These are phyloP conservation scores for Xylaria hypoxylon DNA, from an alignment of 2,329 filamentous ascomycete genomes.

Conservation along the genomic window DNA sequence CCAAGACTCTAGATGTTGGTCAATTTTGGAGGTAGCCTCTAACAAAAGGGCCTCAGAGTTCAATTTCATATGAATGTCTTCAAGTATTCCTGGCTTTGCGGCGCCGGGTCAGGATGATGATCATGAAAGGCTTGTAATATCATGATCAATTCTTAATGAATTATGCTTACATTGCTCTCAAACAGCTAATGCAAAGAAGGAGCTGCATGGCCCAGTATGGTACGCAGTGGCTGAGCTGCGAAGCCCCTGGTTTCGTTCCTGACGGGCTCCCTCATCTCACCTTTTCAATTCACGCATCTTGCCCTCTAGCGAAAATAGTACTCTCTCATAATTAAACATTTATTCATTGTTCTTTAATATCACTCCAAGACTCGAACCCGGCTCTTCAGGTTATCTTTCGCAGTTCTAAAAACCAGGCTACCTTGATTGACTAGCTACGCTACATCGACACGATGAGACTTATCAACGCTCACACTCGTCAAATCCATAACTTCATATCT, in stretches of 20 bases:
- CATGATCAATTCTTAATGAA: too few species aligned
- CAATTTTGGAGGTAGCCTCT: too few species aligned
- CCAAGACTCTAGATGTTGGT: too few species aligned
- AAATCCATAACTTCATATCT: slow-evolving; percentile 15
- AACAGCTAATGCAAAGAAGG: too few species aligned
- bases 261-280: slow-evolving; percentile 21
- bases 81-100: too few species aligned
- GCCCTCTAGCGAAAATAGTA: background rate
- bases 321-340: background rate
- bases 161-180: too few species aligned
- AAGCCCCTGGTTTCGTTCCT: slow-evolving; percentile 9
- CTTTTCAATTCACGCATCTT: slow-evolving; percentile 8
- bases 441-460: slow-evolving; percentile 17
- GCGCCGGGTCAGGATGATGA: too few species aligned
- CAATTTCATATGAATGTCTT: too few species aligned
- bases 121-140: too few species aligned
- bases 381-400: background rate
- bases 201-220: too few species aligned
- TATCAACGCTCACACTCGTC: slow-evolving; percentile 15
- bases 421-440: background rate
- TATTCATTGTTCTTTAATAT: background rate
- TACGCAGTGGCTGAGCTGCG: slow-evolving; percentile 6
- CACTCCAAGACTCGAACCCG: background rate
- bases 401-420: background rate
- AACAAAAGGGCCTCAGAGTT: too few species aligned